phyloP scores from a whole-genome alignment of 306 rosid species.

The Ormosia semicastrata region DNA sequence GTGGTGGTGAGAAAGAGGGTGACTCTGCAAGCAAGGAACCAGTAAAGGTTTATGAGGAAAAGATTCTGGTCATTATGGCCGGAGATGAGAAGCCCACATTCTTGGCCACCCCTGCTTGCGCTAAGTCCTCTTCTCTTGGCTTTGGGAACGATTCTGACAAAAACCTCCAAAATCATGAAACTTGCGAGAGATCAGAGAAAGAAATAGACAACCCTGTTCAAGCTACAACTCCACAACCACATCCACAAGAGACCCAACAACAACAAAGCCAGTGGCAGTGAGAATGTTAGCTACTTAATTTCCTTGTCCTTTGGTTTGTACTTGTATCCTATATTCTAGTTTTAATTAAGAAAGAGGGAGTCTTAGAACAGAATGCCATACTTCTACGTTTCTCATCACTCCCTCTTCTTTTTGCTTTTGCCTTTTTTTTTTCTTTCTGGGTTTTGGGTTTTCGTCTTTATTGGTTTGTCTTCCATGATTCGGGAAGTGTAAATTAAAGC shows the following conservation, averaged over 20 bases:
- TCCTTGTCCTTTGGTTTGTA: neutral
- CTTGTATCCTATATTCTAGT: neutral
- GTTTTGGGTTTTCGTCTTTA: conserved; percentile 15
- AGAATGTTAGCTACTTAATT: neutral
- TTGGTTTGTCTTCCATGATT: conserved; percentile 27
- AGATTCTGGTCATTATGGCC: conserved; percentile 86
- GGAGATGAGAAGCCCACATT: conserved; percentile 72
- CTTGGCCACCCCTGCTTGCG: conserved; percentile 69
- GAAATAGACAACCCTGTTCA: conserved; percentile 13
- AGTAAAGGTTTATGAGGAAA: conserved; percentile 56
- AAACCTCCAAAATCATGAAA: neutral
- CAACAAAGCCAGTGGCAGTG: conserved; percentile 9
- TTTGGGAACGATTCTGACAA: neutral
- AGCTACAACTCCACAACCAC: neutral
- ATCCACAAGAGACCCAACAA: neutral
- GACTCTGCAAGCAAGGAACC: conserved; percentile 24
- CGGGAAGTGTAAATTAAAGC: conserved; percentile 52
- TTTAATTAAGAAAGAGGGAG: neutral
- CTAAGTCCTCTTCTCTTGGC: conserved; percentile 22
- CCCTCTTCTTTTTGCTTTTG: neutral
- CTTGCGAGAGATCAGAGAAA: conserved; percentile 33
- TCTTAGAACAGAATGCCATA: neutral
- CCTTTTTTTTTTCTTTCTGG: neutral
- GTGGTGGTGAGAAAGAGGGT: conserved; percentile 28
- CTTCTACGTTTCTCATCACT: neutral